A percentile compares a stretch with the other conserved stretches of the same genome.
These are phyloP conservation scores for Irpex lacteus DNA, from an alignment of 1,284 basidiomycete species.

Conservation along the genomic window DNA sequence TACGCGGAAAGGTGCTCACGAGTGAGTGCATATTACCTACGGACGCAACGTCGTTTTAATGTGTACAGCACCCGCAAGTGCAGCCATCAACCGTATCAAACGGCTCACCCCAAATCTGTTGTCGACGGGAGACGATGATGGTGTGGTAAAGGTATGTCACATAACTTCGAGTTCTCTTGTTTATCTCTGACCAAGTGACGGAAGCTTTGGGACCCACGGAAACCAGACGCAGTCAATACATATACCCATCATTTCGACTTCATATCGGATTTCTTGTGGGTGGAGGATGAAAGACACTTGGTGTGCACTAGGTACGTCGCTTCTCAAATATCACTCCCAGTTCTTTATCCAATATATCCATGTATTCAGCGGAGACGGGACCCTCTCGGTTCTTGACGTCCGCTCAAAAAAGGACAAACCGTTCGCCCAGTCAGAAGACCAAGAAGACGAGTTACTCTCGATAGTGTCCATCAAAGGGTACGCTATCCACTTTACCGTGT, in stretches of 20 bases:
- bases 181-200: not conserved
- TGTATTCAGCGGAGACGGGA: slow-evolving; percentile 85
- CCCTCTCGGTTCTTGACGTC: slow-evolving; percentile 87
- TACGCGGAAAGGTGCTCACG: slow-evolving; percentile 68
- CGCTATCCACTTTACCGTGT: slow-evolving; percentile 15
- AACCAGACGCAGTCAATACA: slow-evolving; percentile 56
- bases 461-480: slow-evolving; percentile 82
- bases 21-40: slow-evolving; percentile 54
- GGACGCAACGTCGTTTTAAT: slow-evolving; percentile 27
- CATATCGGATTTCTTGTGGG: slow-evolving; percentile 90
- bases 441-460: slow-evolving; percentile 92
- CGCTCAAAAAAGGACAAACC: slow-evolving; percentile 75
- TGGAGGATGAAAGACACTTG: slow-evolving; percentile 82
- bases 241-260: slow-evolving; percentile 95
- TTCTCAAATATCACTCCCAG: not conserved
- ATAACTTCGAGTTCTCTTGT: not conserved
- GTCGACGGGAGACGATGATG: slow-evolving; percentile 91
- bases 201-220: slow-evolving; percentile 88
- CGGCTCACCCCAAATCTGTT: slow-evolving; percentile 67
- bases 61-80: slow-evolving; percentile 46
- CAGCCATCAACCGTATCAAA: slow-evolving; percentile 83
- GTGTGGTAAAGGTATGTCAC: slow-evolving; percentile 77
- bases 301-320: slow-evolving; percentile 74
- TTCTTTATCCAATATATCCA: not conserved
- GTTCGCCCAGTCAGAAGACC: slow-evolving; percentile 84